phyloP scores from a whole-genome alignment of 352 stramenopile genomes.

The Globisporangium spinosum region DNA sequence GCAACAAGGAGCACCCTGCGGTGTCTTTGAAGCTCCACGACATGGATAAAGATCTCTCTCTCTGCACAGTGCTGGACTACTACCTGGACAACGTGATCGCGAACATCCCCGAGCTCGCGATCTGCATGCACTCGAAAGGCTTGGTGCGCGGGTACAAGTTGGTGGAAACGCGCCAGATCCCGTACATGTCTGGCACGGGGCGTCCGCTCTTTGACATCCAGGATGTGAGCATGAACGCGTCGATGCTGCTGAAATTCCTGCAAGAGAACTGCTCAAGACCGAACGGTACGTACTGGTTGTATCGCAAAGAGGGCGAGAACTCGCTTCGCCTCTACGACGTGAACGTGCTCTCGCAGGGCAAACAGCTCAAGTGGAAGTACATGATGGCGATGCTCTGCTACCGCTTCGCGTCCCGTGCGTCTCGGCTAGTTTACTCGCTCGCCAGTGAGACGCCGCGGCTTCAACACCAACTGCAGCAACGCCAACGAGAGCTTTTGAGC shows the following conservation, averaged over 20 bases:
- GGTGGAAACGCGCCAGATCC: slow-evolving; percentile 78
- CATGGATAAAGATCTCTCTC: slow-evolving; percentile 81
- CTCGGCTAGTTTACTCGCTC: slow-evolving; percentile 57
- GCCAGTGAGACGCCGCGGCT: slow-evolving; percentile 49
- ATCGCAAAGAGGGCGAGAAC: slow-evolving; percentile 76
- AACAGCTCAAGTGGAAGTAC: slow-evolving; percentile 89
- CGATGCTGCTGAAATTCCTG: slow-evolving; percentile 84
- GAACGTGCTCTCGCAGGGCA: slow-evolving; percentile 74
- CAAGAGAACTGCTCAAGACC: slow-evolving; percentile 81
- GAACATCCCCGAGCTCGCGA: slow-evolving; percentile 82
- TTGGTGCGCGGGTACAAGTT: slow-evolving; percentile 84
- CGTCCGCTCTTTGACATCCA: slow-evolving; percentile 78
- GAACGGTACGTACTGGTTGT: slow-evolving; percentile 83
- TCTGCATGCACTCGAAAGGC: slow-evolving; percentile 86
- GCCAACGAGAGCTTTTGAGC: slow-evolving; percentile 68
- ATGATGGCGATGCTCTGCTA: slow-evolving; percentile 90
- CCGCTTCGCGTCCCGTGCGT: slow-evolving; percentile 72
- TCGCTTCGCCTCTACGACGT: slow-evolving; percentile 82
- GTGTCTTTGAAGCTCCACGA: slow-evolving; percentile 84
- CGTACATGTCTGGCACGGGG: slow-evolving; percentile 62
- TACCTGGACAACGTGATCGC: slow-evolving; percentile 88
- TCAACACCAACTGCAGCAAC: slow-evolving; percentile 61
- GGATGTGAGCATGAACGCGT: slow-evolving; percentile 84
- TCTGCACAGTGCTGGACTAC: slow-evolving; percentile 81
- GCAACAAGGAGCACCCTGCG: slow-evolving; percentile 76